Base-by-base conservation (phyloP, 2,329 filamentous ascomycete species). In the Dichotomopilus funicola region DNA sequence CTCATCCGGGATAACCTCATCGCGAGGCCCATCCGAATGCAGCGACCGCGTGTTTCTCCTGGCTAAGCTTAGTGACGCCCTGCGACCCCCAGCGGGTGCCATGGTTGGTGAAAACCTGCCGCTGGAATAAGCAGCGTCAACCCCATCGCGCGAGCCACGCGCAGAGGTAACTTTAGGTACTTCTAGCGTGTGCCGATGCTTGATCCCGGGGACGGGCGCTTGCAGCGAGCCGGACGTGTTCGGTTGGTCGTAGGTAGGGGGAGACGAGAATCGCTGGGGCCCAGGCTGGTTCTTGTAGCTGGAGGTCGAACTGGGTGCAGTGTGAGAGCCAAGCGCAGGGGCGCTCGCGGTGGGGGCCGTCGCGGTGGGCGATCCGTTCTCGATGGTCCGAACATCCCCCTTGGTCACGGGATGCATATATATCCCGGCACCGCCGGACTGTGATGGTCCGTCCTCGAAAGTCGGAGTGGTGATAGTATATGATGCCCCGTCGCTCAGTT, bases 171-270 rank as follows among this genome's bases (percentile, higher is more conserved):
- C 70, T 70, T 86, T 88, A 6, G 91, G 91, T 0, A 96, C 89
- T 70, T 96, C 90, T 33, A 96, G 78, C 0, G 90, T 96, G 72
- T 96, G 88, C 61, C 91, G 84, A 59, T 96, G 89, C 69, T 87
- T 87, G 49, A 92, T 74, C 54, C 81, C 79, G 19, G 80, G 72
- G 36, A 76, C 74, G 11, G 77, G 76, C 7, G 41, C 78, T 45
- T 77, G 69, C 56, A 78, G 72, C 3, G 71, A 68, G 37, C 73
- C 73, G n/a, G 81, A 78, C 1, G 78, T 72, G 10, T 78, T 74
- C 35, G 72, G 67, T 40, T 71, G 66, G 43, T 68, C 68, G 63
- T 83, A 81, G 64, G 81, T 66, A 50, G 85, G 77, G 8, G 87
- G 84, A 2, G 85, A 84, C 4, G 86, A 87, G 62, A 85, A 83